Base-by-base conservation (phyloP, 1,284 basidiomycete species). In the Tetrapyrgos nigripes region DNA sequence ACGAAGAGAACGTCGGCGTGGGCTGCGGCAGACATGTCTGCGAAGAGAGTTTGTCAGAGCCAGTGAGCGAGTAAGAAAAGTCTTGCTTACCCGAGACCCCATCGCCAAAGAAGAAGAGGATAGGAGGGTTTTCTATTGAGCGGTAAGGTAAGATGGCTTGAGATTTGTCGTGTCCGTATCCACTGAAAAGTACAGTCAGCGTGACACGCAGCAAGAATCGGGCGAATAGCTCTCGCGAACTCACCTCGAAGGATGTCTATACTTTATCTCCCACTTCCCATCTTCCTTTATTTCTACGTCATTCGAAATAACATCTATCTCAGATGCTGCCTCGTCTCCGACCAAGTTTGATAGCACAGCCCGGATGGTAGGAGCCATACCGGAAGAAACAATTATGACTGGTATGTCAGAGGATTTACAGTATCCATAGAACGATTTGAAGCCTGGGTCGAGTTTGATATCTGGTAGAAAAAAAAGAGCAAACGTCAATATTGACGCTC, bases 91-190 rank as follows among this genome's bases (percentile, higher is more conserved):
- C 92, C 60, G 92, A 94, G 55, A 97, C 96, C 47, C 96, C 96
- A 70, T 98, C 96, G 1, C 96, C 96, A 65, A 96, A 96, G 84
- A 97, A 97, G 77, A 97, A 96, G 17, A 96, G 79, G 1, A 85
- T 89, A 2, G 96, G 96, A 14, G 88, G 86, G 58, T 86, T 72
- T 3, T 82, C 70, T 43, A 96, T 82, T 29, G 81, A 76, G 23
- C 87, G 81, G 77, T 97, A 98, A 0, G 93, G 94, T 33, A 95
- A 78, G 67, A 97, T 97, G 13, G 94, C 91, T 66, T 89, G 89
- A 17, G 91, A 93, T 78, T 97, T 97, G 79, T 98, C 96, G 72
- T 98, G 96, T 1, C 96, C 96, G 68, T 86, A 97, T 1, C 85
- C 87, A 68, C 91, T 93, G 29, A 28, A 23, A 47, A 21, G 3